Conservation (phyloP, 768 basidiomycete genomes). For the Exsudoporus frostii region DNA sequence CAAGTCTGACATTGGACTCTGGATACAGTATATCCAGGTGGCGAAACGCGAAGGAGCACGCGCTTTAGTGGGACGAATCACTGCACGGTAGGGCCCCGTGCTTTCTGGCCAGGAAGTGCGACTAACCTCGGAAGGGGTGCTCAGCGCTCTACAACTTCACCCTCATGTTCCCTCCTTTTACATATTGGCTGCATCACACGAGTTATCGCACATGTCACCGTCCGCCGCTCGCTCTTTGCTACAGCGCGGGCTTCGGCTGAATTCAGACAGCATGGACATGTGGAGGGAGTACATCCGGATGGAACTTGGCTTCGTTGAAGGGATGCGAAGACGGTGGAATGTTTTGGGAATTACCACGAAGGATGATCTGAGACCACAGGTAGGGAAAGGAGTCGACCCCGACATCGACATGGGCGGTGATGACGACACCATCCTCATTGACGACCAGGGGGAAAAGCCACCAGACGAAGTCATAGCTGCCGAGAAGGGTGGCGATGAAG, state of each 20-base stretch:
- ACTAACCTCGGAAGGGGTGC: constrained; percentile 4
- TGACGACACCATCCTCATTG: constrained; percentile 13
- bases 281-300: constrained; percentile 92
- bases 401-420: constrained; percentile 22
- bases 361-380: constrained; percentile 12
- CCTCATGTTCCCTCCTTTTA: constrained; percentile 76
- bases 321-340: constrained; percentile 73
- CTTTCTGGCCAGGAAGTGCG: not conserved
- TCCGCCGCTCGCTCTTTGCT: constrained; percentile 80
- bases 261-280: constrained; percentile 66
- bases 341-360: constrained; percentile 59
- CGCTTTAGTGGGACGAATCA: constrained; percentile 75
- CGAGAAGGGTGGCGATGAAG: constrained; percentile 42
- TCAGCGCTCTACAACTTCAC: constrained; percentile 83
- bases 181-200: constrained; percentile 81
- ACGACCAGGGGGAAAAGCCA: constrained; percentile 22
- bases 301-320: constrained; percentile 85
- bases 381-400: constrained; percentile 21
- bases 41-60: constrained; percentile 79
- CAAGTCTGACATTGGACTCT: constrained; percentile 81
- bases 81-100: constrained; percentile 59
- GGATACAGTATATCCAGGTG: constrained; percentile 85
- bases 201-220: constrained; percentile 68
- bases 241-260: constrained; percentile 81
- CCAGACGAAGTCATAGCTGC: constrained; percentile 29